Percentiles rank a stretch among this genome's conserved stretches.
Conservation (phyloP, 2,329 filamentous ascomycete genomes). For the Penicillium hesseltinei region DNA sequence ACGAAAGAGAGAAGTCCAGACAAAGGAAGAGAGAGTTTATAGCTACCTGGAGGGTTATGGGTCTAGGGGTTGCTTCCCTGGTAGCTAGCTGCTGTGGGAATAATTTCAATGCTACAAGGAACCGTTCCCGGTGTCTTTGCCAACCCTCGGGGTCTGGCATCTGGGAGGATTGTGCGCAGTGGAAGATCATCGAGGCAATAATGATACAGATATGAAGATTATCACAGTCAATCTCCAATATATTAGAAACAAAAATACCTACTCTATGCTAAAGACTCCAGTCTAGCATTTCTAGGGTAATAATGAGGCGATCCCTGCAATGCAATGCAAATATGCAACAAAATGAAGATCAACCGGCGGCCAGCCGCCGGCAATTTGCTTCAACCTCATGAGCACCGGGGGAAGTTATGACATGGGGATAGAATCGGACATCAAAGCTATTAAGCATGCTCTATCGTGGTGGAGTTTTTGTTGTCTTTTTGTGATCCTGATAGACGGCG, state of each 20-base stretch:
- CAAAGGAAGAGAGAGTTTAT: not conserved
- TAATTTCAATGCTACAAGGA: not conserved
- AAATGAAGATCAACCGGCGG: not conserved
- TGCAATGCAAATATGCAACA: constrained; percentile 1
- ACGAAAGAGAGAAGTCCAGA: not conserved
- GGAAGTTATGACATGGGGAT: not conserved
- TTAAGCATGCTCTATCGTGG: constrained; percentile 1
- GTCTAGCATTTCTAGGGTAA: not conserved
- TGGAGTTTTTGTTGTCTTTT: not conserved
- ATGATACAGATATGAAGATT: not conserved
- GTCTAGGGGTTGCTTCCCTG: not conserved
- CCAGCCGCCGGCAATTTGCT: not conserved
- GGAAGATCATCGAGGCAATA: not conserved
- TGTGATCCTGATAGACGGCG: constrained; percentile 24
- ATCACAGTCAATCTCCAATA: not conserved
- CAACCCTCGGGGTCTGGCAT: not conserved
- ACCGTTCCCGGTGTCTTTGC: not conserved
- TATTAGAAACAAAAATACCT: not conserved
- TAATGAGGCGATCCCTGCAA: not conserved
- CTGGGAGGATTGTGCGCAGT: not conserved
- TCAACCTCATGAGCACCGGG: not conserved
- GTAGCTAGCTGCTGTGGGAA: not conserved
- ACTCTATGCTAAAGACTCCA: not conserved
- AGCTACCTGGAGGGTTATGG: not conserved
- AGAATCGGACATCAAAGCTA: not conserved